Percentiles rank a stretch among this genome's conserved stretches.
These are phyloP conservation scores for Prunus yedoensis DNA, from an alignment of 331 rosid genomes.

Conservation along the genomic window DNA sequence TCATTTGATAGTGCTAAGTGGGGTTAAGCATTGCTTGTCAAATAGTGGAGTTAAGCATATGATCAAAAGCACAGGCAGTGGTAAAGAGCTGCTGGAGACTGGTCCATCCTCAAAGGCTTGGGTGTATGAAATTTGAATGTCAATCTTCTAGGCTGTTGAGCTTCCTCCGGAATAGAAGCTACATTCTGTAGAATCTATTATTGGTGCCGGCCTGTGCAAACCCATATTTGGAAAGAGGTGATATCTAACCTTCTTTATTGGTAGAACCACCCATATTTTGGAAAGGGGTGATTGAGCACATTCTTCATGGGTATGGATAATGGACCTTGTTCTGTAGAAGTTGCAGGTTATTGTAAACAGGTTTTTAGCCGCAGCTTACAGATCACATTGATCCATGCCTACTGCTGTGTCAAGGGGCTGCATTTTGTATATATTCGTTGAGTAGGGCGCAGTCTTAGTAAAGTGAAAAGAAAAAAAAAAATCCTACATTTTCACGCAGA, in stretches of 20 bases:
- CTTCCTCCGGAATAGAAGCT: neutral
- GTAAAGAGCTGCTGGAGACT: neutral
- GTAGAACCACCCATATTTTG: conserved; percentile 12
- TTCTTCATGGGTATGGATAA: conserved; percentile 1
- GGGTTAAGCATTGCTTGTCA: conserved; percentile 35
- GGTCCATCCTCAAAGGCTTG: conserved; percentile 16
- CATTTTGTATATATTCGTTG: conserved; percentile 1
- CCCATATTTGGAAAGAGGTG: conserved; percentile 31
- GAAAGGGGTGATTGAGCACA: conserved; percentile 7
- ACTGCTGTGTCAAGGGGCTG: conserved; percentile 10
- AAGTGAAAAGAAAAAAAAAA: neutral
- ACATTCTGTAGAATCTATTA: conserved; percentile 16
- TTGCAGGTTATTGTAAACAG: neutral
- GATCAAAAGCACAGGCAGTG: neutral
- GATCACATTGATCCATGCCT: conserved; percentile 10
- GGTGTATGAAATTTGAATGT: neutral
- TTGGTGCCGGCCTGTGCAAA: neutral
- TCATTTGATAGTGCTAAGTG: conserved; percentile 52
- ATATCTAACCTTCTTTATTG: conserved; percentile 2
- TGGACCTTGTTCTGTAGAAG: conserved; percentile 7
- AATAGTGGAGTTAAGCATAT: neutral
- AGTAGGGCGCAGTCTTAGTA: neutral
- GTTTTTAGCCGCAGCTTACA: neutral
- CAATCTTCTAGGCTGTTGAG: neutral
- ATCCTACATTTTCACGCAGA: neutral